phyloP scores from a whole-genome alignment of 1,139 yeast species.

The Geotrichum fermentans region DNA sequence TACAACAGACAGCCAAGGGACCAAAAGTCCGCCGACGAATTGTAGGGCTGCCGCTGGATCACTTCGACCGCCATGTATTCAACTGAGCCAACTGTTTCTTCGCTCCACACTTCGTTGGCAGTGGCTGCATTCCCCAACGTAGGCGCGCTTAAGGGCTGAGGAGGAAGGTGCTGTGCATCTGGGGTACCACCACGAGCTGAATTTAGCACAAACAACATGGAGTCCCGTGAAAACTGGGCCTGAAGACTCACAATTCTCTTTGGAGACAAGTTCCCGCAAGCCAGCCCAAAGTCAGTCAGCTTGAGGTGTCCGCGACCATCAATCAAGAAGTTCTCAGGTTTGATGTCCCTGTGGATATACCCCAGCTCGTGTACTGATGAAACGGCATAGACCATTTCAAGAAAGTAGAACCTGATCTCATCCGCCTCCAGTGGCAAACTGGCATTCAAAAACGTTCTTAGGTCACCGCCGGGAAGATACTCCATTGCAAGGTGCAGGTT shows the following conservation, averaged over 20 bases:
- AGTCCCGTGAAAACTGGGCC: conserved; percentile 13
- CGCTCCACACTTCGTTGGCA: conserved; percentile 16
- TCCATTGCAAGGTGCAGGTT: conserved; percentile 21
- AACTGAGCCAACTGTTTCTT: conserved; percentile 20
- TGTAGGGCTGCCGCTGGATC: conserved; percentile 15
- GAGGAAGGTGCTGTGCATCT: neutral
- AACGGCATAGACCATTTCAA: conserved; percentile 78
- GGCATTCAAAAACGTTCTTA: conserved; percentile 20
- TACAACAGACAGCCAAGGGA: conserved; percentile 20
- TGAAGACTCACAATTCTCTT: conserved; percentile 12
- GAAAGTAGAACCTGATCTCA: conserved; percentile 17
- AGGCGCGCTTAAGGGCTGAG: conserved; percentile 8
- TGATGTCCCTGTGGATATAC: conserved; percentile 77
- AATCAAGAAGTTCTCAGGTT: conserved; percentile 86
- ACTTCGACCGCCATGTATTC: conserved; percentile 22
- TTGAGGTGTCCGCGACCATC: conserved; percentile 85
- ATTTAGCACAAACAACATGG: neutral
- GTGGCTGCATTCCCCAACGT: neutral
- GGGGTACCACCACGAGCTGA: neutral
- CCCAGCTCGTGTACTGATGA: conserved; percentile 77
- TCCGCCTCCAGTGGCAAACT: conserved; percentile 10
- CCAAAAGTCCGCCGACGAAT: conserved; percentile 21
- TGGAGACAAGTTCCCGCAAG: conserved; percentile 19
- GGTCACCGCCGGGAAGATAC: conserved; percentile 21
- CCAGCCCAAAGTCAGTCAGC: conserved; percentile 80